Evolutionary conservation across 1,139 yeast genomes (phyloP), one percentile per base, ranked within the genome.

Genomic region (Diutina mesorugosa): DNA sequence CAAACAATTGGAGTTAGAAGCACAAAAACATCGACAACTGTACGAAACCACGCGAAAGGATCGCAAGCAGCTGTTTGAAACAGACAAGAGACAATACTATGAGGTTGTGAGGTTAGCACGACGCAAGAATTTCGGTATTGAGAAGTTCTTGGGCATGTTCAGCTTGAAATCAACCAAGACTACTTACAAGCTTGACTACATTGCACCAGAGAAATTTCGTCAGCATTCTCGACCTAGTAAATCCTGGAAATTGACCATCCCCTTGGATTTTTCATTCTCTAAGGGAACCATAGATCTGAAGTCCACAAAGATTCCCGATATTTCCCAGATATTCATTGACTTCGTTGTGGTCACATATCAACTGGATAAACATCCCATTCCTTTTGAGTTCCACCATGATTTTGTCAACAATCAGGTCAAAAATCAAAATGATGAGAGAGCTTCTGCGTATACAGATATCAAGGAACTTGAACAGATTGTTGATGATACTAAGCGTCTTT

Each of bases 191-290:
- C 58, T 76, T 9, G 65, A 64, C 28, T 75, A 74, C 59, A 67
- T 74, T 29, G 69, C 74, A 3, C 77, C 78, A 2, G 56, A 59
- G 5, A 29, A 7, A 16, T 50, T 50, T 32, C 28, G 50, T 12
- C 38, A 47, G 8, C 38, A 26, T 5, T n/a, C 12, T 12, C 14
- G 7, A 10, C 35, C 51, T 6, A 18, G 12, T 9, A 56, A 63
- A 1, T 59, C 67, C 30, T 70, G 77, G 72, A 66, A 66, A 26
- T 29, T 73, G 1, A 60, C 64, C 5, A 62, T 76, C 18, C 78
- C 78, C 0, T 46, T 74, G 30, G 66, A 66, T 6, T 41, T 67
- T 2, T 8, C 52, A 1, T 62, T 67, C 29, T 56, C 59, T 2
- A 61, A 63, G 6, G 57, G 60, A 3, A 56, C 59, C 6, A 18